phyloP scores from a whole-genome alignment of 1,284 basidiomycete species.

The Vanrija pseudolonga region DNA sequence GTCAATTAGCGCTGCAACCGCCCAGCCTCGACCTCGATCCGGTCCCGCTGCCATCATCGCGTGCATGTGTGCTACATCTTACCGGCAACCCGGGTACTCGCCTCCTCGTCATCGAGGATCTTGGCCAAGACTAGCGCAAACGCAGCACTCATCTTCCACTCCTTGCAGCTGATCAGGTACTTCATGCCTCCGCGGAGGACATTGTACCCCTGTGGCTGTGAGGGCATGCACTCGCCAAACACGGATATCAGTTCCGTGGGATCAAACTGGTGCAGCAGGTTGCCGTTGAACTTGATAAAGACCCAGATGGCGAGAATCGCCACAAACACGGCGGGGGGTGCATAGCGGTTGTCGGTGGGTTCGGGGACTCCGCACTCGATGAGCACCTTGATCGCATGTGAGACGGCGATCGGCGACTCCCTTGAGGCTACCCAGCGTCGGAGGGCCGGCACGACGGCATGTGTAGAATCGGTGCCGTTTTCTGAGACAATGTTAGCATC shows the following conservation, averaged over 20 bases:
- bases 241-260: background rate
- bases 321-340: slow-evolving; percentile 16
- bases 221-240: background rate
- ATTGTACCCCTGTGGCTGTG: background rate
- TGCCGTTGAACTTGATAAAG: slow-evolving; percentile 12
- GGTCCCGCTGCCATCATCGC: too few species aligned
- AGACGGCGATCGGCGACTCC: slow-evolving; percentile 9
- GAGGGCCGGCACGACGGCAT: slow-evolving; percentile 6
- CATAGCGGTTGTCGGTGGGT: slow-evolving; percentile 13
- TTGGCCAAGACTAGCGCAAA: slow-evolving; percentile 21
- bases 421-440: slow-evolving; percentile 14
- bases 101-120: slow-evolving; percentile 11
- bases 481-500: background rate
- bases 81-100: background rate
- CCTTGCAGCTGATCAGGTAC: slow-evolving; percentile 19
- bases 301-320: slow-evolving; percentile 21
- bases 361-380: slow-evolving; percentile 7
- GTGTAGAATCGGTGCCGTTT: slow-evolving; percentile 9
- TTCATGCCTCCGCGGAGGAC: slow-evolving; percentile 13
- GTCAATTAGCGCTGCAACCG: too few species aligned
- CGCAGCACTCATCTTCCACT: slow-evolving; percentile 23
- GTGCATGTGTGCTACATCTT: too few species aligned
- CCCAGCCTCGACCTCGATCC: too few species aligned
- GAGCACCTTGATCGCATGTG: slow-evolving; percentile 15
- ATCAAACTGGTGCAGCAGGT: slow-evolving; percentile 2